A percentile compares a stretch with the other conserved stretches of the same genome.
phyloP scores from a whole-genome alignment of 2,329 filamentous ascomycete species.

The Botrytis porri region DNA sequence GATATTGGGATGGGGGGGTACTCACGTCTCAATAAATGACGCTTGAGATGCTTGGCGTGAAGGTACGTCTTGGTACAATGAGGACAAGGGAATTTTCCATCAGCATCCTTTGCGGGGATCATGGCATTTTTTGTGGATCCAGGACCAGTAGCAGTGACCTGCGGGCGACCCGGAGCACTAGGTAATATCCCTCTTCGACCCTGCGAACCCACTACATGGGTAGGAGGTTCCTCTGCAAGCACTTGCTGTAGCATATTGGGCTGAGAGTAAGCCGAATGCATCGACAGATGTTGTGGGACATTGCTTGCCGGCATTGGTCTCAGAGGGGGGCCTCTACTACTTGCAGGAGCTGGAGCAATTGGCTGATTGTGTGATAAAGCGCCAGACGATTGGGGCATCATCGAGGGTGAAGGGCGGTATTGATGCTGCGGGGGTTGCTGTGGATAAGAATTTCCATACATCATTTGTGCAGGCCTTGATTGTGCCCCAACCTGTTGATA shows the following conservation, averaged over 20 bases:
- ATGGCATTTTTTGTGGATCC: slow-evolving; percentile 72
- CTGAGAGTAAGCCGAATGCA: slow-evolving; percentile 58
- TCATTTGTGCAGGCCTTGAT: slow-evolving; percentile 32
- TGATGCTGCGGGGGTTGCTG: slow-evolving; percentile 30
- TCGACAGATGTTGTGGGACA: slow-evolving; percentile 47
- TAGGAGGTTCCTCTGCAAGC: slow-evolving; percentile 64
- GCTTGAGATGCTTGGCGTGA: slow-evolving; percentile 95
- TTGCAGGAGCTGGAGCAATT: slow-evolving; percentile 67
- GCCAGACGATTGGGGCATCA: slow-evolving; percentile 65
- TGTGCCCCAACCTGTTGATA: slow-evolving; percentile 53
- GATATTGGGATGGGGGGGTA: slow-evolving; percentile 36
- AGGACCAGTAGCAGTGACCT: slow-evolving; percentile 68
- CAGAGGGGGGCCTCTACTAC: slow-evolving; percentile 52
- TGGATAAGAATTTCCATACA: slow-evolving; percentile 32
- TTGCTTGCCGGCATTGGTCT: slow-evolving; percentile 66
- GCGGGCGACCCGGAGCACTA: slow-evolving; percentile 81
- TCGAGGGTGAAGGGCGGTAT: slow-evolving; percentile 55
- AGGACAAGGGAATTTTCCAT: slow-evolving; percentile 96
- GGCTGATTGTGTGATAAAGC: slow-evolving; percentile 70
- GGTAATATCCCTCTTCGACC: slow-evolving; percentile 88
- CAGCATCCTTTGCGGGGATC: slow-evolving; percentile 90
- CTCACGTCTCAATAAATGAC: slow-evolving; percentile 94
- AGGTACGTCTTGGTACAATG: slow-evolving; percentile 98
- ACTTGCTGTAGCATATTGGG: slow-evolving; percentile 55
- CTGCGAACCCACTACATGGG: slow-evolving; percentile 93